Evolutionary conservation across 148 eudicot genomes (phyloP).

Genomic region (Dianthus caryophyllus): DNA sequence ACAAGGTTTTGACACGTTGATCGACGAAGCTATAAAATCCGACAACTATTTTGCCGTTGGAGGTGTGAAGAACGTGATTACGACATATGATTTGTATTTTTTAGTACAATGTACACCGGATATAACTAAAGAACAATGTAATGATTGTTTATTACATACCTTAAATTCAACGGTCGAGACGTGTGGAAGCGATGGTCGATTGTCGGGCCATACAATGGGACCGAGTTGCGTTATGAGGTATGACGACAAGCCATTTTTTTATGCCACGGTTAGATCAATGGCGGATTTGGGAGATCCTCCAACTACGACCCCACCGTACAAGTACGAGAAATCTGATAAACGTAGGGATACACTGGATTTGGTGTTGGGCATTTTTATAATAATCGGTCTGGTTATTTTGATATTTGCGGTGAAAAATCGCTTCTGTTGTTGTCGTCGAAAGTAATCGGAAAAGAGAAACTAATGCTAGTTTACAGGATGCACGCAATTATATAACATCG

Average conservation of each 20-base stretch:
- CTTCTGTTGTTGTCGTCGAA: no score
- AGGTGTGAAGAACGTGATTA: neutral
- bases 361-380: neutral
- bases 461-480: no score
- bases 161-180: constrained; percentile 15
- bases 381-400: no score
- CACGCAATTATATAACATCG: no score
- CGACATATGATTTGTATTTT: neutral
- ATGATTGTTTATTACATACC: constrained; percentile 11
- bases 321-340: neutral
- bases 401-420: no score
- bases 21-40: constrained; percentile 16
- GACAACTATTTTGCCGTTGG: neutral
- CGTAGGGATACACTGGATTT: neutral
- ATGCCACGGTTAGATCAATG: neutral
- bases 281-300: neutral
- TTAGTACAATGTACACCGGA: constrained; percentile 26
- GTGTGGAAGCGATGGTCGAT: constrained; percentile 5
- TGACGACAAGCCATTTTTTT: constrained; percentile 4
- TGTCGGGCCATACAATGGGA: neutral
- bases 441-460: no score
- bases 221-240: constrained; percentile 25
- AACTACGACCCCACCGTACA: neutral
- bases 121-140: constrained; percentile 15
- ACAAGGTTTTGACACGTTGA: neutral